A percentile compares a stretch with the other conserved stretches of the same genome.
Conservation (phyloP, 441 rosid species). For the Geranium incanum region DNA sequence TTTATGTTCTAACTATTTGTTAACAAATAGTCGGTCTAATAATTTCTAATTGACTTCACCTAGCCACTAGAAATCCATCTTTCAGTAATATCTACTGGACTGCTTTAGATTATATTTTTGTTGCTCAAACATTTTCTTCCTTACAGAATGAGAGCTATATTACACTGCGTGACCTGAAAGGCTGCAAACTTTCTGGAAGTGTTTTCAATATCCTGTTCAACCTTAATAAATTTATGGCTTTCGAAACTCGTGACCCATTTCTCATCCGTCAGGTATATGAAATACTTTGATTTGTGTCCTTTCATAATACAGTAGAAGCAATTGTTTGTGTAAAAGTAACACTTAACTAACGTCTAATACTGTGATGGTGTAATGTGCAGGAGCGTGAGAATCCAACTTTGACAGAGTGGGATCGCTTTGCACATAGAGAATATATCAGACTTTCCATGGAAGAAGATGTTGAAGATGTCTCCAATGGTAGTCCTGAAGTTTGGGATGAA, state of each 20-base stretch:
- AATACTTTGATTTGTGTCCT: conserved; percentile 12
- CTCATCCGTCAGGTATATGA: conserved; percentile 44
- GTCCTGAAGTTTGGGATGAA: conserved; percentile 63
- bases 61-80: neutral
- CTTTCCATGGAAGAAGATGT: conserved; percentile 60
- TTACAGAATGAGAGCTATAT: conserved; percentile 50
- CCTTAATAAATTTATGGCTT: conserved; percentile 51
- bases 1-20: neutral
- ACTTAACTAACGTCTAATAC: no score
- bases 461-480: conserved; percentile 52
- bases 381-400: conserved; percentile 43
- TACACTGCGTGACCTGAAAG: conserved; percentile 48
- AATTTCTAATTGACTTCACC: neutral
- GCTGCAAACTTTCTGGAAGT: conserved; percentile 47
- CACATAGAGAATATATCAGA: conserved; percentile 51
- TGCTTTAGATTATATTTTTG: neutral
- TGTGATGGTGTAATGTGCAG: conserved; percentile 21
- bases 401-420: conserved; percentile 57
- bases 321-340: neutral
- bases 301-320: neutral
- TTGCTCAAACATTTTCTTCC: neutral
- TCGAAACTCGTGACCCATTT: conserved; percentile 54
- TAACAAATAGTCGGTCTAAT: neutral
- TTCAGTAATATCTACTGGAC: neutral
- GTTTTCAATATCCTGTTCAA: conserved; percentile 59